phyloP scores from a whole-genome alignment of 2,329 filamentous ascomycete species.

The Fusarium incarnatum region DNA sequence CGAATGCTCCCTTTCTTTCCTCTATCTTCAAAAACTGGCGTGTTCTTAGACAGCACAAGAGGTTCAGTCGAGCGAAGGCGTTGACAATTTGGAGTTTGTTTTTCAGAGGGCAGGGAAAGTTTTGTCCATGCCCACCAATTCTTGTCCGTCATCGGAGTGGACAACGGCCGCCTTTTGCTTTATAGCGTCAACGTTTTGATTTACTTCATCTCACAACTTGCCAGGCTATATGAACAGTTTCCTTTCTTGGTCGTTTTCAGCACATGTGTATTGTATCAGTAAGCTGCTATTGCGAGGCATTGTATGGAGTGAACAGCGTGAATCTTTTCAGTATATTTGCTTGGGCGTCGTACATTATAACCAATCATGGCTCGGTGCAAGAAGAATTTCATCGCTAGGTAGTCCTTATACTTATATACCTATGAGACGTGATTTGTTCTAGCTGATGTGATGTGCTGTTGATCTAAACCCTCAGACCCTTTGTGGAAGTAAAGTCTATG shows the following conservation, averaged over 20 bases:
- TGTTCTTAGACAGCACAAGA: background rate
- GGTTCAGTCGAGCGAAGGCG: background rate
- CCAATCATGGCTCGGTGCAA: conserved; percentile 1
- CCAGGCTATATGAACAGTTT: background rate
- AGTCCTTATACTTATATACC: conserved; percentile 13
- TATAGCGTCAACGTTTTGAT: background rate
- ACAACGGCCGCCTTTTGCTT: conserved; percentile 8
- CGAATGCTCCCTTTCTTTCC: background rate
- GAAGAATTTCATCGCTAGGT: background rate
- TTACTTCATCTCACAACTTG: background rate
- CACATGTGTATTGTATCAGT: conserved; percentile 17
- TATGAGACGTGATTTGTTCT: background rate
- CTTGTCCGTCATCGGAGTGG: background rate
- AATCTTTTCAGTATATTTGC: conserved; percentile 10
- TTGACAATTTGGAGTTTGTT: background rate
- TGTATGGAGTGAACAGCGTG: conserved; percentile 33
- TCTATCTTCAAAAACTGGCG: background rate
- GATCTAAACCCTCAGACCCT: background rate
- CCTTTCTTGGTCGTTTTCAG: background rate
- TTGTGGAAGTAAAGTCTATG: background rate
- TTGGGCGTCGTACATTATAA: conserved; percentile 7
- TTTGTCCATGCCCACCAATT: background rate
- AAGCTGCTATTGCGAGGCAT: conserved; percentile 36
- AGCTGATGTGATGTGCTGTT: background rate
- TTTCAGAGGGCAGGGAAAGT: background rate